Evolutionary conservation across 164 flowering plant genomes (phyloP), one percentile per base, ranked within the genome.

Genomic region (Aristolochia contorta): DNA sequence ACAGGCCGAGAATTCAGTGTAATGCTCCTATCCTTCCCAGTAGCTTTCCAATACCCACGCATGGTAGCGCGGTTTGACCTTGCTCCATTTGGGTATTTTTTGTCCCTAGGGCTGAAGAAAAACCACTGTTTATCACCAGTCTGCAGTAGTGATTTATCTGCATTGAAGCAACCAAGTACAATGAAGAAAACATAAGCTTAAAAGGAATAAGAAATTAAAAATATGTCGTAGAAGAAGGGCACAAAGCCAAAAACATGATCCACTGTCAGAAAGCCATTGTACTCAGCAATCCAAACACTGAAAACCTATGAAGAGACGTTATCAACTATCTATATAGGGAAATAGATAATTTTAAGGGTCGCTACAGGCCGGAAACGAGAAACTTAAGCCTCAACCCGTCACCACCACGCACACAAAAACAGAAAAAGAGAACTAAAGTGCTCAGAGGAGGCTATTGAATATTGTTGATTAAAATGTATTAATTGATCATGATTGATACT

Each of bases 11-110:
- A 70, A 64, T 80, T 80, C 54, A 77, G 77, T 1, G 68, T 61
- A 25, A 93, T 75, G 19, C 14, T 64, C 6, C 99, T 89, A 63
- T 93, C 99, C 63, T 85, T 93, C 12, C 99, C 99, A 13, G 99
- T 93, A 32, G 91, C 89, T 71, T 93, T 93, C 99, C 99, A 93
- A 63, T 88, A 90, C 10, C 99, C 99, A 48, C 76, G 72, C 58
- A 64, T 64, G 13, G 99, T 86, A 7, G 86, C 99, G 47, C 99
- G 69, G 22, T 85, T 93, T 33, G 89, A 76, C 69, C 97, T 81
- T 47, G 71, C 82, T 5, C 86, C 92, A 77, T 88, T 85, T 7
- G 95, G 94, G 64, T 90, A 90, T 69, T 84, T 93, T 78, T 91
- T 77, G 53, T 87, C 96, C 66, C 92, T 78, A 13, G 86, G 86